These are phyloP conservation scores for Suillus americanus DNA, from an alignment of 768 basidiomycete species.

Conservation along the genomic window DNA sequence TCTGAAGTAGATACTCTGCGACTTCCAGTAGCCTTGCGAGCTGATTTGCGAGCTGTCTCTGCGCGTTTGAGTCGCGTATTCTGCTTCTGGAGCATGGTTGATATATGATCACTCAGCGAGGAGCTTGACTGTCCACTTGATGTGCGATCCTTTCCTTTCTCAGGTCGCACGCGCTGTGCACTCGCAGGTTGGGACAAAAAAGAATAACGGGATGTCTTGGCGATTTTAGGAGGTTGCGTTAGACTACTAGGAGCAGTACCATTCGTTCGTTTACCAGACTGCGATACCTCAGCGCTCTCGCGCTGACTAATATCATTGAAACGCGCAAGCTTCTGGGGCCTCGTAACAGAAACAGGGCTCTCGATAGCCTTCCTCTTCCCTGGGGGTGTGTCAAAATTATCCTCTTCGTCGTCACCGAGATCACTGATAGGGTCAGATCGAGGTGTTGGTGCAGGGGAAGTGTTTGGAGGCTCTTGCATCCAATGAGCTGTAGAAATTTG, in stretches of 20 bases:
- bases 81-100: background rate
- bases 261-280: background rate
- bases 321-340: slow-evolving; percentile 21
- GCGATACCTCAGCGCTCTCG: background rate
- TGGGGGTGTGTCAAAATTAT: slow-evolving; percentile 15
- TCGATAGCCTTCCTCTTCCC: slow-evolving; percentile 29
- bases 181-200: background rate
- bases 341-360: slow-evolving; percentile 5
- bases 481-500: slow-evolving; percentile 6
- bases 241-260: slow-evolving; percentile 8
- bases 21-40: slow-evolving; percentile 4
- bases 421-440: slow-evolving; percentile 18
- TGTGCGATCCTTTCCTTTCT: background rate
- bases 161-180: background rate
- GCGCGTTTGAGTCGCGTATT: slow-evolving; percentile 18
- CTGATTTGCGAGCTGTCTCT: slow-evolving; percentile 4
- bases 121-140: background rate
- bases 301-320: slow-evolving; percentile 11
- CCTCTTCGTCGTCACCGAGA: slow-evolving; percentile 22
- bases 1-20: slow-evolving; percentile 11
- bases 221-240: slow-evolving; percentile 11
- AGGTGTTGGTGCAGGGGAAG: slow-evolving; percentile 16
- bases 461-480: slow-evolving; percentile 20
- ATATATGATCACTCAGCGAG: slow-evolving; percentile 1
- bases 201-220: background rate